Percentiles rank a stretch among this genome's conserved stretches.
phyloP scores from a whole-genome alignment of 495 filamentous ascomycete genomes.

The Tuber brumale region DNA sequence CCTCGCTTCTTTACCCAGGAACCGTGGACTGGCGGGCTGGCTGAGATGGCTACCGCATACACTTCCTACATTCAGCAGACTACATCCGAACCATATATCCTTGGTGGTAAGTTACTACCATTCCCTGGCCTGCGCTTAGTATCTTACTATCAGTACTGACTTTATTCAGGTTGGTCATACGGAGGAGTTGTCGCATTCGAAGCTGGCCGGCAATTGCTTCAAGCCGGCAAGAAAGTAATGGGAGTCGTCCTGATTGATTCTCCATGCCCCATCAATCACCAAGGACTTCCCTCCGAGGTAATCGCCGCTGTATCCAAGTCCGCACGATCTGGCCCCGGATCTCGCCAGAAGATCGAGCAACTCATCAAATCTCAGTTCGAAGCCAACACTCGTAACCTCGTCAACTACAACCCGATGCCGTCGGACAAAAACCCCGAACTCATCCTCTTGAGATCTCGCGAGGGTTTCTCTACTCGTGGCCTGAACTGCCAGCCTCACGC shows the following conservation, averaged over 20 bases:
- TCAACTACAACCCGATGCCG: conserved; percentile 26
- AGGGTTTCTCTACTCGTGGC: conserved; percentile 17
- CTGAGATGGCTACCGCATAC: conserved; percentile 53
- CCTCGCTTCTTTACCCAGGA: conserved; percentile 57
- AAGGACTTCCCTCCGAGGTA: conserved; percentile 45
- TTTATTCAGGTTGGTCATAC: conserved; percentile 59
- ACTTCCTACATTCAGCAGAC: conserved; percentile 58
- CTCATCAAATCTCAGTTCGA: conserved; percentile 40
- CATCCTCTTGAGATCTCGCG: conserved; percentile 23
- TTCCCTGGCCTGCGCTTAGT: neutral
- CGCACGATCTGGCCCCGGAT: conserved; percentile 39
- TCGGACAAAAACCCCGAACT: conserved; percentile 20
- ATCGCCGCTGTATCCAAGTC: conserved; percentile 44
- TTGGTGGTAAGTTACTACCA: conserved; percentile 48
- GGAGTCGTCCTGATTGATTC: conserved; percentile 76
- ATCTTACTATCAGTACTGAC: conserved; percentile 4
- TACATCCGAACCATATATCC: conserved; percentile 59
- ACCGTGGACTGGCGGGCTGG: conserved; percentile 51
- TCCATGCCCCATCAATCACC: conserved; percentile 51
- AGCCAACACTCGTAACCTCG: conserved; percentile 29
- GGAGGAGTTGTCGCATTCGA: conserved; percentile 87
- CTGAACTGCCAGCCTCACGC: conserved; percentile 25
- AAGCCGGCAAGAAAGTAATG: conserved; percentile 62
- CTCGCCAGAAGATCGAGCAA: conserved; percentile 39
- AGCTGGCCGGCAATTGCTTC: conserved; percentile 63